Evolutionary conservation across 2,329 filamentous ascomycete species (phyloP).

Genomic region (Phialophora tarda): DNA sequence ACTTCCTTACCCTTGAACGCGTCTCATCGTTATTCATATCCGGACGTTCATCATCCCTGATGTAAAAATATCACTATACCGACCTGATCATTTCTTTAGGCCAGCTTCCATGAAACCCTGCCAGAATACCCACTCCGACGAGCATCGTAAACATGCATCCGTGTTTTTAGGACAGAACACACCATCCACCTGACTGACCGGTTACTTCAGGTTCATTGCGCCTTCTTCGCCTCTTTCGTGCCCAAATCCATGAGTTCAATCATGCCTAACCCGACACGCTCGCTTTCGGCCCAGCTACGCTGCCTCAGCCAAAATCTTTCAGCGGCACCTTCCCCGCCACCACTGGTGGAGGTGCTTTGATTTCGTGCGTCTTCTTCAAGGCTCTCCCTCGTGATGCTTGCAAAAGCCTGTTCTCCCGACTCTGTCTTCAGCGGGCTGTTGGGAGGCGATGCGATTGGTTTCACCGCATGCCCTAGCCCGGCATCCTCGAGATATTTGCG

Average conservation of each 20-base stretch:
- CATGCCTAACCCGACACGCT: slow-evolving; percentile 48
- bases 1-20: background rate
- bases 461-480: slow-evolving; percentile 51
- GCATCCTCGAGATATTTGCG: slow-evolving; percentile 79
- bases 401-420: slow-evolving; percentile 44
- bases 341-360: slow-evolving; percentile 44
- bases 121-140: background rate
- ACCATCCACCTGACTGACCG: background rate
- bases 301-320: slow-evolving; percentile 54
- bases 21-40: background rate
- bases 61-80: background rate
- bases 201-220: slow-evolving; percentile 14
- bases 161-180: background rate
- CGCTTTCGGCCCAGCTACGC: slow-evolving; percentile 52
- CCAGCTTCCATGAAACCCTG: background rate
- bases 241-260: slow-evolving; percentile 44
- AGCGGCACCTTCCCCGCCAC: slow-evolving; percentile 41
- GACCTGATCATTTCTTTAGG: background rate
- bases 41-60: slow-evolving; percentile 1
- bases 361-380: slow-evolving; percentile 52
- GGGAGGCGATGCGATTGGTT: slow-evolving; percentile 62
- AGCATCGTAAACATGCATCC: background rate
- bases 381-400: slow-evolving; percentile 44
- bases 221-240: slow-evolving; percentile 32
- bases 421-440: slow-evolving; percentile 69